Evolutionary conservation across 768 basidiomycete genomes (phyloP).

Genomic region (Leucocoprinus sp.): DNA sequence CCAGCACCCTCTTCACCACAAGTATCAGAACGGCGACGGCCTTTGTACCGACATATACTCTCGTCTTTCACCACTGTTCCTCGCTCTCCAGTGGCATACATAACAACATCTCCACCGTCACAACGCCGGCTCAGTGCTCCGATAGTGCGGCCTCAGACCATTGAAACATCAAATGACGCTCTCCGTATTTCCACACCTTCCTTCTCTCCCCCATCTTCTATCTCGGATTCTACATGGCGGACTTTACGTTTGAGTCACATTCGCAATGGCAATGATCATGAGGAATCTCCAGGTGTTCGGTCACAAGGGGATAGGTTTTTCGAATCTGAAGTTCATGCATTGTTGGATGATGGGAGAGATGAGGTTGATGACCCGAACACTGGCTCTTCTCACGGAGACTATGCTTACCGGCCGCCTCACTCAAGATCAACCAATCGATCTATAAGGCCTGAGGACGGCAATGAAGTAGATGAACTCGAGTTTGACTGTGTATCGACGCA

Average conservation of each 20-base stretch:
- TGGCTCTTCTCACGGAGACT: constrained; percentile 23
- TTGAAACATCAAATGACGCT: constrained; percentile 49
- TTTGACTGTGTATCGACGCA: constrained; percentile 47
- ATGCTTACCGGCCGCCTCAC: constrained; percentile 18
- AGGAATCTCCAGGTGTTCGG: constrained; percentile 47
- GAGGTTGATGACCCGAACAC: constrained; percentile 20
- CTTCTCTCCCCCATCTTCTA: constrained; percentile 33
- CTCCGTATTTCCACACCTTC: constrained; percentile 40
- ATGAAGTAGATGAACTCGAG: constrained; percentile 46
- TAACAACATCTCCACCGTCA: constrained; percentile 2
- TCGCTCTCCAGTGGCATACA: constrained; percentile 1
- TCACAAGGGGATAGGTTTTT: constrained; percentile 45
- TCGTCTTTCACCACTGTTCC: constrained; percentile 8
- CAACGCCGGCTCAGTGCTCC: background rate
- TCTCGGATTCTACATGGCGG: constrained; percentile 39
- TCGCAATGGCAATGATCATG: constrained; percentile 26
- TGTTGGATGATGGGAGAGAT: constrained; percentile 24
- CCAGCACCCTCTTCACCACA: constrained; percentile 2
- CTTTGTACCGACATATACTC: constrained; percentile 5
- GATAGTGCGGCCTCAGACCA: constrained; percentile 28
- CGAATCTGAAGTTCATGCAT: constrained; percentile 49
- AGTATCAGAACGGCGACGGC: background rate
- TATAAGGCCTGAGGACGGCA: constrained; percentile 24
- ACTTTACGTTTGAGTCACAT: constrained; percentile 21
- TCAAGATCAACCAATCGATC: constrained; percentile 9